Evolutionary conservation across 257 asterid species (phyloP).

Genomic region (Solanum microdontum): DNA sequence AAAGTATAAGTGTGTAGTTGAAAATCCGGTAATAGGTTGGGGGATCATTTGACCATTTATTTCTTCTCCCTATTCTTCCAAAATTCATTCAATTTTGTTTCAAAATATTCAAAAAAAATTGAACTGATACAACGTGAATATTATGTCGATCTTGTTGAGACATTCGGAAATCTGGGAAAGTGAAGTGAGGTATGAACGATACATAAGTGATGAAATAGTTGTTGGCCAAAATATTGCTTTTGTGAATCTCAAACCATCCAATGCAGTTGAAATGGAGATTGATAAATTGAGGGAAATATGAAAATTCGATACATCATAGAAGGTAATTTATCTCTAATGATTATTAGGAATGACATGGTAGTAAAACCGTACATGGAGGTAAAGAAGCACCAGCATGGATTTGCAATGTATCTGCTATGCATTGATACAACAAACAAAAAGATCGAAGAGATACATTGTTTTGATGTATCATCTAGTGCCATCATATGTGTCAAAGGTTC

Average conservation of each 20-base stretch:
- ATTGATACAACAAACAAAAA: neutral
- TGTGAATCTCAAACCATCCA: neutral
- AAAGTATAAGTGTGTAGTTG: too few species aligned
- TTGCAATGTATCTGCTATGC: neutral
- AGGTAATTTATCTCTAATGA: neutral
- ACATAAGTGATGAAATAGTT: neutral
- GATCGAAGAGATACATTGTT: neutral
- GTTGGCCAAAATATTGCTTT: neutral
- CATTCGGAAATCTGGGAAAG: too few species aligned
- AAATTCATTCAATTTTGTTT: too few species aligned
- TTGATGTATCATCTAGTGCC: neutral
- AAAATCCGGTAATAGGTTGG: too few species aligned
- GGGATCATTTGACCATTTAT: too few species aligned
- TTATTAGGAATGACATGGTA: neutral
- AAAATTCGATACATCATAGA: neutral
- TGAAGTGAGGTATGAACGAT: neutral
- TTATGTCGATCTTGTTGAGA: too few species aligned
- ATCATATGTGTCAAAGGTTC: neutral
- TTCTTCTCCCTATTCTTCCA: too few species aligned
- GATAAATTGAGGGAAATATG: neutral
- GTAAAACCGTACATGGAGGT: neutral
- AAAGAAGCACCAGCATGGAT: neutral
- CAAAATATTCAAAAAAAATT: too few species aligned
- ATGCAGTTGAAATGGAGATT: neutral
- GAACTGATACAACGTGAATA: too few species aligned